phyloP scores from a whole-genome alignment of 2,329 filamentous ascomycete species.

The Cladosporium sp. region DNA sequence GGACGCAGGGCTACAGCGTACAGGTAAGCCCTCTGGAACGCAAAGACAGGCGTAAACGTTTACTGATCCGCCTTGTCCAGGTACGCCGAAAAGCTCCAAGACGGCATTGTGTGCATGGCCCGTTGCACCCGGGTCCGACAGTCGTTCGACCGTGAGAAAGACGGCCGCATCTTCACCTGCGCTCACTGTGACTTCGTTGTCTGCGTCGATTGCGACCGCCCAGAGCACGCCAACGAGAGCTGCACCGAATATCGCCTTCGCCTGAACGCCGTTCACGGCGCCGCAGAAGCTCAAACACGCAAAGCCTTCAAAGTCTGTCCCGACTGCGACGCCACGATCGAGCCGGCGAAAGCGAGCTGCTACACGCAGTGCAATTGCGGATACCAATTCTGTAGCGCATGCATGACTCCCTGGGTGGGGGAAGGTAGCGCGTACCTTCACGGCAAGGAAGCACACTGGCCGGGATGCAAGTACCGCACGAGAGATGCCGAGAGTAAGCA shows the following conservation, averaged over 20 bases:
- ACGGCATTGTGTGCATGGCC: constrained; percentile 12
- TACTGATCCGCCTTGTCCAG: neutral
- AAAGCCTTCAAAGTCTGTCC: neutral
- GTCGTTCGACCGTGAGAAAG: constrained; percentile 7
- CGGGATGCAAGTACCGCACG: neutral
- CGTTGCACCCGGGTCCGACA: constrained; percentile 11
- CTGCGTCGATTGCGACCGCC: constrained; percentile 17
- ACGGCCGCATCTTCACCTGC: constrained; percentile 20
- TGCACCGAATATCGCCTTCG: constrained; percentile 5
- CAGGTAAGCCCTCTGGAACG: neutral
- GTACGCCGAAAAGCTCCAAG: neutral
- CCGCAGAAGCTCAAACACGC: neutral
- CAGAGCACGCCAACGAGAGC: constrained; percentile 13
- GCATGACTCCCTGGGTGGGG: constrained; percentile 16
- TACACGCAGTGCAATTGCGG: constrained; percentile 13
- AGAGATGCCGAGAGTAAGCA: neutral
- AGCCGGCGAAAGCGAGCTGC: neutral
- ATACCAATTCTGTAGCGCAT: constrained; percentile 16
- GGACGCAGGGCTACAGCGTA: neutral
- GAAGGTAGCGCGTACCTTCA: constrained; percentile 8
- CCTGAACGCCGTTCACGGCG: neutral
- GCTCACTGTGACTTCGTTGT: constrained; percentile 8
- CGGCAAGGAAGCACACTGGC: neutral
- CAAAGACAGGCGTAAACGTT: no score
- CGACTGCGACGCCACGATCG: neutral